Conservation (phyloP, 1,139 yeast species). For the Hansenula anomala region DNA sequence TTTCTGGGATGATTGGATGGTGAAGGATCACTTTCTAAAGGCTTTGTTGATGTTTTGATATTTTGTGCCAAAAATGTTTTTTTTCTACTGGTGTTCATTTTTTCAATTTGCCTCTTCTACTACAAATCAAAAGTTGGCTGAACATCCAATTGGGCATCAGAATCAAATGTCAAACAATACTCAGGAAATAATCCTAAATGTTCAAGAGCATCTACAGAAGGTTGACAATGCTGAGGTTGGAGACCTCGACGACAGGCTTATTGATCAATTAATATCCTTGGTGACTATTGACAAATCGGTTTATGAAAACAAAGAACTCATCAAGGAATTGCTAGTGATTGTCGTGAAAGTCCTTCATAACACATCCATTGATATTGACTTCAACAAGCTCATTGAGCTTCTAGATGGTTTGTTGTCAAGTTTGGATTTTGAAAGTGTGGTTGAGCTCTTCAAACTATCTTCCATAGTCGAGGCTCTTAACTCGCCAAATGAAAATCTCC, state of each 20-base stretch:
- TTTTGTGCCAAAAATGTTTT: background rate
- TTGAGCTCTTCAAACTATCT: constrained; percentile 22
- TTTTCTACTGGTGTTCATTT: too few species aligned
- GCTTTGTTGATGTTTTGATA: too few species aligned
- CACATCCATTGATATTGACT: constrained; percentile 15
- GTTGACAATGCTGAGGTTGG: background rate
- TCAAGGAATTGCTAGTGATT: constrained; percentile 6
- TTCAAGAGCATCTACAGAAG: constrained; percentile 1
- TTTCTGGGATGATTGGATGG: too few species aligned
- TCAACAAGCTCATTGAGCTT: constrained; percentile 21
- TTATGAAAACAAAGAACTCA: constrained; percentile 2
- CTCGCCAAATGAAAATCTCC: constrained; percentile 22
- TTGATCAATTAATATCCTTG: constrained; percentile 5
- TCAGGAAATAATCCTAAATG: background rate
- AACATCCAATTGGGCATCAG: too few species aligned
- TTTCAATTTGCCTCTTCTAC: too few species aligned
- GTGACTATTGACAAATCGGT: constrained; percentile 12
- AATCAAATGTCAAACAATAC: background rate
- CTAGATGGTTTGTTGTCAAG: constrained; percentile 22
- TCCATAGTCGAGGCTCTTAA: constrained; percentile 26
- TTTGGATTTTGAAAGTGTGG: constrained; percentile 25
- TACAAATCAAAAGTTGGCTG: too few species aligned
- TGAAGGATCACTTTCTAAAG: too few species aligned
- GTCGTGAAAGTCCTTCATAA: constrained; percentile 8
- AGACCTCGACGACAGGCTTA: constrained; percentile 4